These are phyloP conservation scores for Dimargaris xerosporica DNA, from an alignment of 192 early-diverging fungal species.

Conservation along the genomic window DNA sequence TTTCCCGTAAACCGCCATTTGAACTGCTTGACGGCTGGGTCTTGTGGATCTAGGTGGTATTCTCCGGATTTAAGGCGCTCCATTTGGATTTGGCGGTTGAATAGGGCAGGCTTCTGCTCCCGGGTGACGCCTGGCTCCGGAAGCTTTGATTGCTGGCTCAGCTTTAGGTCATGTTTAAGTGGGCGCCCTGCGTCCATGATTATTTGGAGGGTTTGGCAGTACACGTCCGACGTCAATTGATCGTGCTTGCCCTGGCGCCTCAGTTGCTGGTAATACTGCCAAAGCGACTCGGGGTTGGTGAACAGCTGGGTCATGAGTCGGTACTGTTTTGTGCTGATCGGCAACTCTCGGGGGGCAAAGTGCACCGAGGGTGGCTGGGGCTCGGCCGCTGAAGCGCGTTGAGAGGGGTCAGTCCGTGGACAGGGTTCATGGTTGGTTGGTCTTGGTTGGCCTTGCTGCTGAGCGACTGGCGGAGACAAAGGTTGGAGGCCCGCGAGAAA, in stretches of 20 bases:
- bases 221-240: not conserved
- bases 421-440: too few species aligned
- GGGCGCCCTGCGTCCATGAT: constrained; percentile 1
- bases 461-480: not conserved
- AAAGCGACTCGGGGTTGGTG: constrained; percentile 7
- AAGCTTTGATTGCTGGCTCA: too few species aligned
- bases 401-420: not conserved
- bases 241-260: not conserved
- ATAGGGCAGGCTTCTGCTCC: too few species aligned
- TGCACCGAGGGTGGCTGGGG: not conserved
- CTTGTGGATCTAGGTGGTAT: not conserved
- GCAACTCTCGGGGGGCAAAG: not conserved
- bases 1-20: not conserved
- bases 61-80: not conserved
- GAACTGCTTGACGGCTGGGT: too few species aligned
- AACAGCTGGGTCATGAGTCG: constrained; percentile 5
- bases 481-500: not conserved
- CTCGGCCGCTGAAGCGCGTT: not conserved
- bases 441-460: not conserved
- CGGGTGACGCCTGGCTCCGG: too few species aligned
- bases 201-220: not conserved
- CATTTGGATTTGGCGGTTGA: not conserved
- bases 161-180: too few species aligned
- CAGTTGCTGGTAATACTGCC: constrained; percentile 4
- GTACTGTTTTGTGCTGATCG: not conserved